Evolutionary conservation across 2,329 filamentous ascomycete species (phyloP).

Genomic region (Sodiomyces alkalinus): DNA sequence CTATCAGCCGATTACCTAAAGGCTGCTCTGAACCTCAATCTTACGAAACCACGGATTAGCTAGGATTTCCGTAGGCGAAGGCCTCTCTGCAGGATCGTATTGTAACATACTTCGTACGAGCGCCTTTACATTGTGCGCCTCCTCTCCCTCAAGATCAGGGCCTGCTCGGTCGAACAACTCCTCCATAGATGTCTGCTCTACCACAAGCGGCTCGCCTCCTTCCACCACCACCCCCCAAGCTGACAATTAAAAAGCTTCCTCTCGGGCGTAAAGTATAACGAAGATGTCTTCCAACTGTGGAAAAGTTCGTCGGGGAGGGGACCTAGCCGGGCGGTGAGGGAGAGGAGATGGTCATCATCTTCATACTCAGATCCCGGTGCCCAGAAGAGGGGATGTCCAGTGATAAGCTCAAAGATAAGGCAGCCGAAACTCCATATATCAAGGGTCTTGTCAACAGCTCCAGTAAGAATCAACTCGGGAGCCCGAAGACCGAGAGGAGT

Average conservation of each 20-base stretch:
- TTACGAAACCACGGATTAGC: conserved; percentile 15
- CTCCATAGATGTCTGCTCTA: conserved; percentile 12
- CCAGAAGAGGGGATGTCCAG: conserved; percentile 14
- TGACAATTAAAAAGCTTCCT: conserved; percentile 12
- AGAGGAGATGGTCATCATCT: conserved; percentile 12
- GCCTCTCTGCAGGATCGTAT: conserved; percentile 15
- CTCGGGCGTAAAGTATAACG: conserved; percentile 13
- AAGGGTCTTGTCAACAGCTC: conserved; percentile 9
- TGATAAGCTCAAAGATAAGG: conserved; percentile 15
- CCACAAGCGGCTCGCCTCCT: conserved; percentile 10
- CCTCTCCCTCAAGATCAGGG: conserved; percentile 11
- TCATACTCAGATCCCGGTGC: conserved; percentile 7
- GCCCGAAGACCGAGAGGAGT: conserved; percentile 13
- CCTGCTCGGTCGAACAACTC: conserved; percentile 11
- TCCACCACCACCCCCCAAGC: conserved; percentile 11
- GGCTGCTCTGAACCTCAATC: no score
- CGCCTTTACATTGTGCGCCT: conserved; percentile 11
- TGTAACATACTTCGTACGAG: conserved; percentile 16
- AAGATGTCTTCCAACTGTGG: conserved; percentile 11
- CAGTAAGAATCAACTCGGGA: conserved; percentile 14
- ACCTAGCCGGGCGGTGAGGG: conserved; percentile 9
- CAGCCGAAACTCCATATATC: conserved; percentile 18
- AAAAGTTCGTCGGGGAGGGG: conserved; percentile 9
- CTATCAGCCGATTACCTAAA: no score
- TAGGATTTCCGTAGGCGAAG: conserved; percentile 13